Percentiles rank a stretch among this genome's conserved stretches.
Conservation (phyloP, 2,329 filamentous ascomycete genomes). For the Colletotrichum sp. region DNA sequence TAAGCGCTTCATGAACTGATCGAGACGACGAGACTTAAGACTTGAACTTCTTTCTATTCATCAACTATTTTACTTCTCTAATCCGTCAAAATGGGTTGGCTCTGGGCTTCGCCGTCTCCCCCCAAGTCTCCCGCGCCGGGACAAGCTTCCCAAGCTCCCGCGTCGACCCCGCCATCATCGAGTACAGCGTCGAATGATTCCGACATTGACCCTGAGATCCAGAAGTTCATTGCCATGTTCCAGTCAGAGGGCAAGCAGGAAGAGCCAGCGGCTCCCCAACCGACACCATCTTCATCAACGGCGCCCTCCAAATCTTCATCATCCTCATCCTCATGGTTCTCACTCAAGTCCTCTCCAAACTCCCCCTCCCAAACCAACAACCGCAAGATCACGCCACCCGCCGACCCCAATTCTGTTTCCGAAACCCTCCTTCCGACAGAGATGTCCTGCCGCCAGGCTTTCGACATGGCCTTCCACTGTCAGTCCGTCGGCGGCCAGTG, state of each 20-base stretch:
- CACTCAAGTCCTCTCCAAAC: constrained; percentile 32
- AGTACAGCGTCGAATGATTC: constrained; percentile 13
- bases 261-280: constrained; percentile 15
- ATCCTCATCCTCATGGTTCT: constrained; percentile 34
- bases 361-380: constrained; percentile 21
- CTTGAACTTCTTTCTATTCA: too few species aligned
- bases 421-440: constrained; percentile 77
- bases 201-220: constrained; percentile 54
- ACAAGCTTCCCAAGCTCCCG: constrained; percentile 25
- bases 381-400: constrained; percentile 24
- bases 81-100: constrained; percentile 61
- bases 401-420: constrained; percentile 53
- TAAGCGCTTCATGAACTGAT: neutral
- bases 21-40: neutral
- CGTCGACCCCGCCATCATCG: constrained; percentile 21
- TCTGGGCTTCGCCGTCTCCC: constrained; percentile 55
- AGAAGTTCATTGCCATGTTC: constrained; percentile 58
- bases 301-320: constrained; percentile 26
- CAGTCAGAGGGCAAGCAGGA: constrained; percentile 35
- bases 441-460: constrained; percentile 89
- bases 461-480: constrained; percentile 95
- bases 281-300: constrained; percentile 24
- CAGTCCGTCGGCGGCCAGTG: constrained; percentile 90
- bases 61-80: neutral
- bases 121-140: constrained; percentile 30